Evolutionary conservation across 208 protist species (phyloP).

Genomic region (Acanthamoeba lenticulata): DNA sequence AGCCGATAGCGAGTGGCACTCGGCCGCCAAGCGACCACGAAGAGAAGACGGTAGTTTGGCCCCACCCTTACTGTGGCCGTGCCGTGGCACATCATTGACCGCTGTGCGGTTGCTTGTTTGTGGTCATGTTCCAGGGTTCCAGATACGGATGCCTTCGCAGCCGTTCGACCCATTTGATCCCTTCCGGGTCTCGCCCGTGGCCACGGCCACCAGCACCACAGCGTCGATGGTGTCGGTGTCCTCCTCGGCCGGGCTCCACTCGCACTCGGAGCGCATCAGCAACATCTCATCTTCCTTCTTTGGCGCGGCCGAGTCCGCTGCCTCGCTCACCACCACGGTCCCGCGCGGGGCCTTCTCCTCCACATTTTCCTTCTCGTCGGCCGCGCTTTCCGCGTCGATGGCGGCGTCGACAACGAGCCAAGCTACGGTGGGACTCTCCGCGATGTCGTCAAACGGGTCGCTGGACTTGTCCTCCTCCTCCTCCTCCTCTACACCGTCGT

Average conservation of each 20-base stretch:
- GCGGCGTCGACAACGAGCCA: neutral
- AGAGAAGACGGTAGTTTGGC: neutral
- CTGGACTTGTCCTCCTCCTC: neutral
- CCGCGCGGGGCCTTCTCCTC: neutral
- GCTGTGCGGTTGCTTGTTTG: neutral
- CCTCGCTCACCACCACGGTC: neutral
- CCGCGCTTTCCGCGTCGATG: neutral
- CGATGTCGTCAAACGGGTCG: neutral
- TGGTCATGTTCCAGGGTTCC: neutral
- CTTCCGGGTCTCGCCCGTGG: neutral
- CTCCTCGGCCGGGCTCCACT: neutral
- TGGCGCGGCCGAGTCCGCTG: neutral
- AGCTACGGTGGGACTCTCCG: neutral
- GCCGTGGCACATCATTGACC: neutral
- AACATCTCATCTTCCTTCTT: constrained; percentile 21
- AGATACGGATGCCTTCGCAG: constrained; percentile 10
- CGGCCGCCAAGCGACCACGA: constrained; percentile 4
- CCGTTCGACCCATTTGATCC: neutral
- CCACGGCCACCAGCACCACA: neutral
- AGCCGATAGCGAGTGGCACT: neutral
- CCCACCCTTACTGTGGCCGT: neutral
- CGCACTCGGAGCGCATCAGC: constrained; percentile 4
- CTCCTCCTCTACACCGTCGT: neutral
- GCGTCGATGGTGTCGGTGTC: neutral
- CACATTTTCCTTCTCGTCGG: neutral